Conservation (phyloP, 228 moss, liverwort and hornwort species). For the Sphagnum magellanicum region DNA sequence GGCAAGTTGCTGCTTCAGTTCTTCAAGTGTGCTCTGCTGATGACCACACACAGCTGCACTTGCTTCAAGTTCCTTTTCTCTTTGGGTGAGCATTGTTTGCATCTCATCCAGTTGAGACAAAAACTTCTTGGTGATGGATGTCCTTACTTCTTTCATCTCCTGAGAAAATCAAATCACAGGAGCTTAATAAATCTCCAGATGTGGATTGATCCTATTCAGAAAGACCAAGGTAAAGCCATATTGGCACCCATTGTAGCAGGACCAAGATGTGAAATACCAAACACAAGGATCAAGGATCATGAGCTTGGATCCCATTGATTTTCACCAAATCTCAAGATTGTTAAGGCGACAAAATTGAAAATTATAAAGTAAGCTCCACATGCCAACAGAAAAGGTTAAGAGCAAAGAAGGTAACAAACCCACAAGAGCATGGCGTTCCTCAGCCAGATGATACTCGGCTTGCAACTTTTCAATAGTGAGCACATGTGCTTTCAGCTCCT, state of each 20-base stretch:
- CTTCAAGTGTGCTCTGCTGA: slow-evolving; percentile 65
- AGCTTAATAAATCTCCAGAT: neutral
- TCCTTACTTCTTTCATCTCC: slow-evolving; percentile 70
- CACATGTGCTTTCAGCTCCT: slow-evolving; percentile 73
- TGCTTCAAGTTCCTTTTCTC: slow-evolving; percentile 63
- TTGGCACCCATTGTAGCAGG: neutral
- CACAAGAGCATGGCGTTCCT: slow-evolving; percentile 64
- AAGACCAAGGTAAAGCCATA: slow-evolving; percentile 1
- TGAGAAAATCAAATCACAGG: slow-evolving; percentile 3
- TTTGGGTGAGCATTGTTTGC: slow-evolving; percentile 47
- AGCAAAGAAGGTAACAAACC: slow-evolving; percentile 9
- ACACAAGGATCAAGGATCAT: too few relatives aligned
- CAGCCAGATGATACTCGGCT: slow-evolving; percentile 71
- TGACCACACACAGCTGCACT: slow-evolving; percentile 54
- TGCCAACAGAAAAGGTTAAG: neutral
- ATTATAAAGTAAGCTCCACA: too few relatives aligned
- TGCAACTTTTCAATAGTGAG: slow-evolving; percentile 77
- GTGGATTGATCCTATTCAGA: neutral
- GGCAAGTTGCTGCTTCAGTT: slow-evolving; percentile 84
- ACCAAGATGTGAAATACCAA: neutral
- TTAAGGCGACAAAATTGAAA: too few relatives aligned
- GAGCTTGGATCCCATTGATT: too few relatives aligned
- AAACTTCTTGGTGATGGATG: slow-evolving; percentile 47
- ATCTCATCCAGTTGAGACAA: slow-evolving; percentile 64
- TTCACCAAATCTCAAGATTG: too few relatives aligned